phyloP scores from a whole-genome alignment of 306 rosid genomes.

The Rubus parviflorus region DNA sequence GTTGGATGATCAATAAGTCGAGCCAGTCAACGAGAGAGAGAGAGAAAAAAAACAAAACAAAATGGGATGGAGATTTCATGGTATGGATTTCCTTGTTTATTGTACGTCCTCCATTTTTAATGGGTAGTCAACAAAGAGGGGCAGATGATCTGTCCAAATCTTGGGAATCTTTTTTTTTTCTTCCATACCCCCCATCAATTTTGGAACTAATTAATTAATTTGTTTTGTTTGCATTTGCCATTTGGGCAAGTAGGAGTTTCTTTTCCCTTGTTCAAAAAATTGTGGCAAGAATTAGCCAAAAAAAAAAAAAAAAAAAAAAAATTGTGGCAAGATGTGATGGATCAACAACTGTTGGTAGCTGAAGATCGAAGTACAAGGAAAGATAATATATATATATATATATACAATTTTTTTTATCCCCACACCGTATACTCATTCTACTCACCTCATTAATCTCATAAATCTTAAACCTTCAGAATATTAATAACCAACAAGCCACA shows the following conservation, averaged over 20 bases:
- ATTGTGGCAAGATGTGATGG: no score
- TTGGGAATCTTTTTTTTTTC: background rate
- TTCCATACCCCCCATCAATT: background rate
- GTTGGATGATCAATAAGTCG: background rate
- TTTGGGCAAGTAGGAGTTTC: background rate
- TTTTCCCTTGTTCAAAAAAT: background rate
- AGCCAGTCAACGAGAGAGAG: conserved; percentile 13
- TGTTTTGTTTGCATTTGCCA: background rate
- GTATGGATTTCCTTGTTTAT: background rate
- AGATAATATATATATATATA: no score
- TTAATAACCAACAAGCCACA: no score
- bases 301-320: no score
- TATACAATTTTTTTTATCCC: no score
- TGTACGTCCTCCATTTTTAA: background rate
- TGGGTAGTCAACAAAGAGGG: conserved; percentile 42
- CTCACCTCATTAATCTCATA: no score
- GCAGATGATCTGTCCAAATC: conserved; percentile 4
- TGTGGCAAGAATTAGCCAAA: background rate
- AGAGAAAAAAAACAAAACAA: background rate
- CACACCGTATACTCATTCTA: no score
- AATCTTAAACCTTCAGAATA: no score
- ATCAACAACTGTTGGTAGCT: no score
- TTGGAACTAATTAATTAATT: background rate
- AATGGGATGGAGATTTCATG: background rate
- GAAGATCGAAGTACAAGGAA: no score